Percentiles rank a stretch among this genome's conserved stretches.
Conservation (phyloP, 345 rosid species). For the Anastatica hierochuntica region DNA sequence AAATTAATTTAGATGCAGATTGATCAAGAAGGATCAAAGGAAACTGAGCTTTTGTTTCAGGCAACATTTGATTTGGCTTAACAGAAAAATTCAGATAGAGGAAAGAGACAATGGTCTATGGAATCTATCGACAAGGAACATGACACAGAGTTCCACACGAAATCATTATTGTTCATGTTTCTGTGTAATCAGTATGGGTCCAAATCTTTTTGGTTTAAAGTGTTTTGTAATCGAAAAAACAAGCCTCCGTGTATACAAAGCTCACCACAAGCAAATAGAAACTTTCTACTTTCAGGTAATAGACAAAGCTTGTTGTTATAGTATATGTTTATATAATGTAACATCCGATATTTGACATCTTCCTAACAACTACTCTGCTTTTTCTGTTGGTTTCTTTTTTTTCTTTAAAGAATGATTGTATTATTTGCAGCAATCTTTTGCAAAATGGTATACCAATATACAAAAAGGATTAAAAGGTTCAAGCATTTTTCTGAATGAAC, state of each 20-base stretch:
- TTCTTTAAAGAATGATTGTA: too few relatives aligned
- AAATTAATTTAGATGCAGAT: too few relatives aligned
- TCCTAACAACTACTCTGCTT: not conserved
- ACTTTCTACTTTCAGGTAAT: conserved; percentile 10
- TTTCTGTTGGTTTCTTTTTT: too few relatives aligned
- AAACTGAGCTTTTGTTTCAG: too few relatives aligned
- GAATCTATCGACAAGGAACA: too few relatives aligned
- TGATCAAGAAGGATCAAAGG: too few relatives aligned
- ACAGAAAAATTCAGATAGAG: too few relatives aligned
- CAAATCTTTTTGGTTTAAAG: conserved; percentile 1
- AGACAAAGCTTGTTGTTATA: not conserved
- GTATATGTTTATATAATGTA: not conserved
- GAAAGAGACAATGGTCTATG: too few relatives aligned
- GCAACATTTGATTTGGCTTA: too few relatives aligned
- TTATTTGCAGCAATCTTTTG: not conserved
- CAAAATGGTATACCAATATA: not conserved
- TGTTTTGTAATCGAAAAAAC: not conserved
- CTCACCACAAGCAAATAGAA: not conserved
- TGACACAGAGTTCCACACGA: conserved; percentile 21
- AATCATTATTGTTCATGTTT: conserved; percentile 2
- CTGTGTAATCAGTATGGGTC: conserved; percentile 4
- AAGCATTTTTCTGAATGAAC: conserved; percentile 1
- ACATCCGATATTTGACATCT: conserved; percentile 7
- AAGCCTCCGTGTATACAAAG: conserved; percentile 1
- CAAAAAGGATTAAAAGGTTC: not conserved